Base-by-base conservation (phyloP, 148 eudicot genomes). In the Fagopyrum homotropicum region DNA sequence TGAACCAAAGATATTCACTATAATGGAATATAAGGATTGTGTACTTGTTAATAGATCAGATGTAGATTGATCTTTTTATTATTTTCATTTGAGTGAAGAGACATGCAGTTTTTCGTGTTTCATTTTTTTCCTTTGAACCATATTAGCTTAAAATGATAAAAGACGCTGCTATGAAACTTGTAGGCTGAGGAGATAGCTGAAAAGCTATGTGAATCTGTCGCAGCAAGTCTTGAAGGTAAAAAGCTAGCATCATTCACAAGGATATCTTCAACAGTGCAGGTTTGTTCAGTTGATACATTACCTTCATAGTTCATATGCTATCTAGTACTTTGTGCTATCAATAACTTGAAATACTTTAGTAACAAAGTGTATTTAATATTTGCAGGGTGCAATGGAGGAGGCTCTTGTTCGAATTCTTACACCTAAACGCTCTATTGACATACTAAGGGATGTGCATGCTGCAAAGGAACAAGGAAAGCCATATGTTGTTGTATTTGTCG, bases 181-280 rank as follows among this genome's bases (percentile, higher is more conserved):
- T 83, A 94, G 96, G 98, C 97, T 66, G 98, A 94, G 81, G 98
- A 91, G 83, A 94, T 94, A 72, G 97, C 98, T 75, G 96, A 90
- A 81, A 94, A 94, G 57, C 96, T 94, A 10, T 94, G 98, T 79
- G 96, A 94, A 75, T 94, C 98, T 77, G 97, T 94, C 64, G 90
- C 97, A 60, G 88, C 87, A 69, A 94, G 97, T 77, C 88, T 94
- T 69, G 97, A 86, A 77, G 98, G 97, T 63, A 94, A 88, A 86
- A 91, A 88, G 84, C 89, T 87, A 22, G 98, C 81, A 45, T 91
- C 97, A 11, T 94, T 94, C 78, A 94, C 98, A 5, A 87, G 96
- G 88, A 78, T 90, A 77, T 90, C 96, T 61, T 90, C 97, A 26
- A 92, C 92, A 6, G 98, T 90, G 56, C 93, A 89, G 94, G 98